Percentiles rank a stretch among this genome's conserved stretches.
Conservation (phyloP, 371 early-diverging fungal genomes). For the Mucor velutinosus region DNA sequence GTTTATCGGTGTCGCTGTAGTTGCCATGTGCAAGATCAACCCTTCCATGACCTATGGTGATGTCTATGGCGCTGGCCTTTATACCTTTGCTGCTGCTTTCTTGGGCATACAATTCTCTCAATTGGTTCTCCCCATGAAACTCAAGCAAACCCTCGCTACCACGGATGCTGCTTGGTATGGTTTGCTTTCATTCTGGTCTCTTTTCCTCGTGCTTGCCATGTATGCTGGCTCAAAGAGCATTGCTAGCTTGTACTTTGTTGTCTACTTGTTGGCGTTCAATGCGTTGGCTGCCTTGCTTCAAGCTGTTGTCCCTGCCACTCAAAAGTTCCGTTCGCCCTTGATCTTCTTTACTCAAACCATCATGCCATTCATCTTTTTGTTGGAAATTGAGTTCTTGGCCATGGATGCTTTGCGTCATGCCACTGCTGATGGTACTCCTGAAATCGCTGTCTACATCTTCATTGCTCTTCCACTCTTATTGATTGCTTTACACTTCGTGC, state of each 20-base stretch:
- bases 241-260: conserved; percentile 46
- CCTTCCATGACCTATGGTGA: conserved; percentile 49
- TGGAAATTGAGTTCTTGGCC: conserved; percentile 45
- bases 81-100: conserved; percentile 36
- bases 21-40: conserved; percentile 27
- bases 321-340: conserved; percentile 32
- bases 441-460: conserved; percentile 50
- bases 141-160: conserved; percentile 18
- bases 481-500: conserved; percentile 29
- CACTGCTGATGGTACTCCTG: conserved; percentile 62
- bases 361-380: conserved; percentile 46
- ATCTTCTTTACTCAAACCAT: conserved; percentile 40
- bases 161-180: conserved; percentile 36
- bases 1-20: conserved; percentile 15
- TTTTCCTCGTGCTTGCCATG: conserved; percentile 34
- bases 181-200: conserved; percentile 54
- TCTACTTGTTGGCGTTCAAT: conserved; percentile 43
- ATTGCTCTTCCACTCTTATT: conserved; percentile 30
- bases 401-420: conserved; percentile 61
- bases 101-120: conserved; percentile 44
- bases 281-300: conserved; percentile 35
- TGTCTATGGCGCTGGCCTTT: conserved; percentile 36
- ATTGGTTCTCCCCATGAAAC: conserved; percentile 29
- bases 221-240: conserved; percentile 31
- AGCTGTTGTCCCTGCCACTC: conserved; percentile 27